Percentiles rank a stretch among this genome's conserved stretches.
These are phyloP conservation scores for Boletus reticulatus DNA, from an alignment of 768 basidiomycete species.

Conservation along the genomic window DNA sequence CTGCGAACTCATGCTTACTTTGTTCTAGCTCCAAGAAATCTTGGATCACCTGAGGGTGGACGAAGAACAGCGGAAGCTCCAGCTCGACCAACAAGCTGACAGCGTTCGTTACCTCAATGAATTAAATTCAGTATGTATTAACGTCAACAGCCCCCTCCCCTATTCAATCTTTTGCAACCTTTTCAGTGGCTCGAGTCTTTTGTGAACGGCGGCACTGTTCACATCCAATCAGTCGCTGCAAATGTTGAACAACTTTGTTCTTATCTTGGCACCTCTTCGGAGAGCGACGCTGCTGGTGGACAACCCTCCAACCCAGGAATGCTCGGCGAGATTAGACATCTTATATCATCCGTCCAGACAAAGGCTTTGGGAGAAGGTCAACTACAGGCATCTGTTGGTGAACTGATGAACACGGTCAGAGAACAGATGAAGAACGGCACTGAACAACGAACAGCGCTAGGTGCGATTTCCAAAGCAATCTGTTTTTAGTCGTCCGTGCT, in stretches of 20 bases:
- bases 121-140: conserved; percentile 56
- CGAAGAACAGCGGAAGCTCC: conserved; percentile 44
- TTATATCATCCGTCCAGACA: conserved; percentile 34
- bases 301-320: conserved; percentile 24
- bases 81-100: conserved; percentile 67
- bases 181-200: conserved; percentile 80
- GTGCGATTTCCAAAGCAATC: conserved; percentile 22
- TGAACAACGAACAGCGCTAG: conserved; percentile 41
- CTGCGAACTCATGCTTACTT: neutral
- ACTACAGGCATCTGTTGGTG: conserved; percentile 35
- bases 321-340: conserved; percentile 34
- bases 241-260: conserved; percentile 60
- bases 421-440: conserved; percentile 38
- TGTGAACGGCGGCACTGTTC: conserved; percentile 71
- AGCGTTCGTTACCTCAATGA: conserved; percentile 78
- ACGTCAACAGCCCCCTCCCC: neutral
- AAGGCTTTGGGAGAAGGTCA: conserved; percentile 31
- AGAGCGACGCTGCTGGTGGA: conserved; percentile 13
- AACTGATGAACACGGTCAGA: conserved; percentile 38
- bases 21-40: conserved; percentile 42
- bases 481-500: conserved; percentile 6
- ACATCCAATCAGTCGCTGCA: conserved; percentile 60
- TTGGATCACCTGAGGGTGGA: conserved; percentile 47
- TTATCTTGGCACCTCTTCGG: conserved; percentile 43
- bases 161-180: neutral